Percentiles rank a stretch among this genome's conserved stretches.
Conservation (phyloP, 768 basidiomycete genomes). For the Stropharia rugosoannulata region DNA sequence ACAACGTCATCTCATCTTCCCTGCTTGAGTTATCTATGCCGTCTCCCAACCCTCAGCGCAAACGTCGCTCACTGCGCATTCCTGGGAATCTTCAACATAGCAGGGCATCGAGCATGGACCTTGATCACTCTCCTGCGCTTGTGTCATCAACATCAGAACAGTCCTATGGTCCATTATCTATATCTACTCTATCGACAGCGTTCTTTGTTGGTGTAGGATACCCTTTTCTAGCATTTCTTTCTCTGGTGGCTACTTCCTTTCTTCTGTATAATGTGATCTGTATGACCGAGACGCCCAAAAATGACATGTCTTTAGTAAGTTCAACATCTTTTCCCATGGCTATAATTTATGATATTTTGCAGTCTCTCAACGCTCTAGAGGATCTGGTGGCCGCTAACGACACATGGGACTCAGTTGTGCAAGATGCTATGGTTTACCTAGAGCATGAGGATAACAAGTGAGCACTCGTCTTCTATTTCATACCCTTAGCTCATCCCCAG, state of each 20-base stretch:
- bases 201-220: slow-evolving; percentile 44
- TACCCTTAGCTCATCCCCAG: neutral
- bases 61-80: slow-evolving; percentile 34
- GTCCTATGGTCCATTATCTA: slow-evolving; percentile 39
- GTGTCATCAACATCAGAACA: slow-evolving; percentile 29
- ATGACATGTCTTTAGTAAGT: slow-evolving; percentile 58
- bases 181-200: slow-evolving; percentile 35
- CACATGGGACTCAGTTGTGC: slow-evolving; percentile 73
- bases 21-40: slow-evolving; percentile 62
- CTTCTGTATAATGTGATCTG: slow-evolving; percentile 33
- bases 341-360: slow-evolving; percentile 4
- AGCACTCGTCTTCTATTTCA: slow-evolving; percentile 8
- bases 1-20: slow-evolving; percentile 79
- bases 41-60: slow-evolving; percentile 33
- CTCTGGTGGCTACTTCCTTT: slow-evolving; percentile 36
- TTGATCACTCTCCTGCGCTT: slow-evolving; percentile 18
- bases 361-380: slow-evolving; percentile 68
- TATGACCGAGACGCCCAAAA: slow-evolving; percentile 34
- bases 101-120: slow-evolving; percentile 39
- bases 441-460: slow-evolving; percentile 74
- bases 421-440: slow-evolving; percentile 62
- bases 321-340: slow-evolving; percentile 1
- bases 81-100: slow-evolving; percentile 51
- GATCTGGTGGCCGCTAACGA: slow-evolving; percentile 67
- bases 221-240: slow-evolving; percentile 37